Conservation (phyloP, 2,329 filamentous ascomycete species). For the Aschersonia sp. region DNA sequence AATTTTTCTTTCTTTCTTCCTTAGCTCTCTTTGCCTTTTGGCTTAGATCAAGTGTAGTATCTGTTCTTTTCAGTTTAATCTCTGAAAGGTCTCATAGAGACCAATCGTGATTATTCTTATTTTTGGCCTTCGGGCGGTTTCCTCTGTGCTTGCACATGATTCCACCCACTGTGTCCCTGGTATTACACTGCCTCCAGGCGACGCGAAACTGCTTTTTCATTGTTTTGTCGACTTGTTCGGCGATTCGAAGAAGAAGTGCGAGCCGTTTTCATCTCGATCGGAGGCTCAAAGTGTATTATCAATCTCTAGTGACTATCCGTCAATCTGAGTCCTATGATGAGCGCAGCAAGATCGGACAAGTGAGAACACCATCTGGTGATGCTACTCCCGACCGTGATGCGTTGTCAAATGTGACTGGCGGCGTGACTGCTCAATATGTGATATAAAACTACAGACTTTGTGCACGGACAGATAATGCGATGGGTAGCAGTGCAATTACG, state of each 20-base stretch:
- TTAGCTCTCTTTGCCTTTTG: slow-evolving; percentile 38
- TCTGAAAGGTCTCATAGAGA: slow-evolving; percentile 67
- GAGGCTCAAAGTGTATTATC: background rate
- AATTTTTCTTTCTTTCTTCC: slow-evolving; percentile 18
- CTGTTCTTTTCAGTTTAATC: slow-evolving; percentile 97
- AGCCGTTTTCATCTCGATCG: background rate
- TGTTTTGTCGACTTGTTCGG: slow-evolving; percentile 21
- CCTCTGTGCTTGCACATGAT: slow-evolving; percentile 27
- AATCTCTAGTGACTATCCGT: no score
- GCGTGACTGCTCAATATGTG: no score
- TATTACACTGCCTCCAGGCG: slow-evolving; percentile 30
- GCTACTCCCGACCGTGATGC: no score
- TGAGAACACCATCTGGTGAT: no score
- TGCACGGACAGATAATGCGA: no score
- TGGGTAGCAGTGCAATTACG: no score
- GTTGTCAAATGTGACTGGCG: no score
- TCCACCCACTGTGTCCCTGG: slow-evolving; percentile 26
- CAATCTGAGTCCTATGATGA: no score
- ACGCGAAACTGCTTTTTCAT: slow-evolving; percentile 26
- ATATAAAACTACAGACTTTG: no score
- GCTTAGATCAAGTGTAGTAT: slow-evolving; percentile 93
- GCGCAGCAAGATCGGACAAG: no score
- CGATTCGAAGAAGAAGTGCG: slow-evolving; percentile 21
- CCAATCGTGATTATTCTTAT: slow-evolving; percentile 72
- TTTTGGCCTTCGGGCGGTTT: slow-evolving; percentile 20